Conservation (phyloP, 352 stramenopile species). For the Elongisporangium anandrum region DNA sequence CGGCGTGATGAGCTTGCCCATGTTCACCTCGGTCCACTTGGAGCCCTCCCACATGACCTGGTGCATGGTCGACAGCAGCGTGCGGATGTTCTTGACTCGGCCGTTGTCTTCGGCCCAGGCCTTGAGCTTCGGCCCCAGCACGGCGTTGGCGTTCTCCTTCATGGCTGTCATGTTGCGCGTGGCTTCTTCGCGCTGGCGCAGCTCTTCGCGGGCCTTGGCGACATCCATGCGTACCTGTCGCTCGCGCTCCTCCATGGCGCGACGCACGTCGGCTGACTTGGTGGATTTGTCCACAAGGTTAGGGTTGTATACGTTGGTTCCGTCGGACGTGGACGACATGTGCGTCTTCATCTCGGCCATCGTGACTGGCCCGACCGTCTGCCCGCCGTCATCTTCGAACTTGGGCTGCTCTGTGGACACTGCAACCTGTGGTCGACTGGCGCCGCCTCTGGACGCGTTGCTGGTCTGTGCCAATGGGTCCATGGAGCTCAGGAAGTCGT, state of each 20-base stretch:
- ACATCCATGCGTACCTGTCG: conserved; percentile 65
- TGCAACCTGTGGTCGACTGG: conserved; percentile 2
- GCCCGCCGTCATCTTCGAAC: conserved; percentile 75
- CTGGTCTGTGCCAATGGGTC: conserved; percentile 45
- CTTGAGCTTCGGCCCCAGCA: conserved; percentile 75
- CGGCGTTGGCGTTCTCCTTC: conserved; percentile 56
- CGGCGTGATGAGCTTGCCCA: conserved; percentile 90
- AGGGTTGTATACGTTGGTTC: conserved; percentile 85
- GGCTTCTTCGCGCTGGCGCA: conserved; percentile 66
- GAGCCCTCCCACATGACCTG: conserved; percentile 88
- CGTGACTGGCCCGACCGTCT: conserved; percentile 78
- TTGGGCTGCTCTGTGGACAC: conserved; percentile 39
- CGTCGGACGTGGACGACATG: conserved; percentile 57
- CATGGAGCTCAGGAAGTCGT: conserved; percentile 62
- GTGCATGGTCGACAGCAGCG: conserved; percentile 90
- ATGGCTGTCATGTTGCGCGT: conserved; percentile 44
- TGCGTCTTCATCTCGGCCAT: conserved; percentile 81
- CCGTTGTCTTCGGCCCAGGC: conserved; percentile 81
- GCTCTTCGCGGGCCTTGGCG: conserved; percentile 65
- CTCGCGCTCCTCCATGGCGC: conserved; percentile 83
- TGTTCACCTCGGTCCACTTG: conserved; percentile 87
- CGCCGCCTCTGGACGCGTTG: conserved; percentile 8
- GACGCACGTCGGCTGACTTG: conserved; percentile 69
- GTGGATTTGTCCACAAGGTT: conserved; percentile 80
- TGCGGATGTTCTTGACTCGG: conserved; percentile 89